phyloP scores from a whole-genome alignment of 208 protist species.

The Crithidia expoeki region DNA sequence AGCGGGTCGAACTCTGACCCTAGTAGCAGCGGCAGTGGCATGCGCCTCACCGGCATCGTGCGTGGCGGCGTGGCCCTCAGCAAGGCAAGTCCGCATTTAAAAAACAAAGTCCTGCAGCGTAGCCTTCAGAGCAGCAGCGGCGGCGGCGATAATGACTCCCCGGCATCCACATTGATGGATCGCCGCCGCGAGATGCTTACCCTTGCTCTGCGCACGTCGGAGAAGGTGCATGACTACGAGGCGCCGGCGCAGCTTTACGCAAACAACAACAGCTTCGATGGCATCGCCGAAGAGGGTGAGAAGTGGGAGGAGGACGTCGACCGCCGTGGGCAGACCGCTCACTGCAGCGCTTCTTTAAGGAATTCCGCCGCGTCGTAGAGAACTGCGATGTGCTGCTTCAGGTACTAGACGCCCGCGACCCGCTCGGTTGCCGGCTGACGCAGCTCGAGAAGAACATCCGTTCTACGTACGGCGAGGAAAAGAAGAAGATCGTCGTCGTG shows the following conservation, averaged over 20 bases:
- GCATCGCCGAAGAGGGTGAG: constrained; percentile 35
- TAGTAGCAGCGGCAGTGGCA: constrained; percentile 5
- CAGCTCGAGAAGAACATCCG: constrained; percentile 94
- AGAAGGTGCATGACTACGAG: constrained; percentile 81
- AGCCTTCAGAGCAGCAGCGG: not conserved
- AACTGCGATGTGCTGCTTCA: constrained; percentile 96
- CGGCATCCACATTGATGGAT: constrained; percentile 50
- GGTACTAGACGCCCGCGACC: constrained; percentile 97
- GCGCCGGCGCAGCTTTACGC: constrained; percentile 50
- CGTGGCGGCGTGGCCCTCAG: constrained; percentile 18
- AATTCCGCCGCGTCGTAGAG: constrained; percentile 93
- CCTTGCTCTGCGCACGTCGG: constrained; percentile 72
- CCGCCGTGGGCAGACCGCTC: constrained; percentile 65
- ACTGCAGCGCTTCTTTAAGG: constrained; percentile 88
- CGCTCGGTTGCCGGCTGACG: constrained; percentile 94
- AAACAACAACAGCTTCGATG: constrained; percentile 15
- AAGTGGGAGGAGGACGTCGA: constrained; percentile 56
- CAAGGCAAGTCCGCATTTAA: constrained; percentile 2
- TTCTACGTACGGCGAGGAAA: constrained; percentile 86
- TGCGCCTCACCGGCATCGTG: constrained; percentile 20
- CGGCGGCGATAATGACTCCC: not conserved
- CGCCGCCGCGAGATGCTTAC: constrained; percentile 73
- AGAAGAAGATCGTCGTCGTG: constrained; percentile 94
- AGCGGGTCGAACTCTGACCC: not conserved
- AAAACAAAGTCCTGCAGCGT: constrained; percentile 30